Conservation (phyloP, 164 flowering plant species). For the Liriodendron chinense region DNA sequence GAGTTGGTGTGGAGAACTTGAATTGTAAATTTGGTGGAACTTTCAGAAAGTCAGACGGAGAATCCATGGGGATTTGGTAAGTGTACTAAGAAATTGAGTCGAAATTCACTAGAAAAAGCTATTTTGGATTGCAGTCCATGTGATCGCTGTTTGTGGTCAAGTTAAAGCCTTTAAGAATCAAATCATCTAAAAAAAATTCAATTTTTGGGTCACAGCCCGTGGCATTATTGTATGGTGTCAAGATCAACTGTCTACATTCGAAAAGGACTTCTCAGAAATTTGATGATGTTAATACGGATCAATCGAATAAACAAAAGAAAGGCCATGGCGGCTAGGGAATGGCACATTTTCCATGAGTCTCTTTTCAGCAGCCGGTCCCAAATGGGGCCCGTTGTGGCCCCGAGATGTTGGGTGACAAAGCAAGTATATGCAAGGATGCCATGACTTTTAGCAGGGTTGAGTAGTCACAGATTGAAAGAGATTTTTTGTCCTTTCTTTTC, state of each 20-base stretch:
- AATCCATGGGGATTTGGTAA: not conserved
- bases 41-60: not conserved
- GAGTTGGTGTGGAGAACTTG: too few relatives aligned
- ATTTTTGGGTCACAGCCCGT: not conserved
- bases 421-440: not conserved
- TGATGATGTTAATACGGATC: not conserved
- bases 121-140: not conserved
- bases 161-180: too few relatives aligned
- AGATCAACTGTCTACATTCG: not conserved
- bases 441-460: not conserved
- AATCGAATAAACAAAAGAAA: not conserved
- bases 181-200: too few relatives aligned
- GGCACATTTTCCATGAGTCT: not conserved
- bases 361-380: conserved; percentile 1
- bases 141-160: not conserved
- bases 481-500: not conserved
- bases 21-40: not conserved
- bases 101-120: not conserved
- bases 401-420: not conserved
- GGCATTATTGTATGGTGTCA: not conserved
- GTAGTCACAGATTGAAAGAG: not conserved
- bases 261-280: not conserved
- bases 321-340: conserved; percentile 2
- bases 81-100: not conserved
- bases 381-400: not conserved